phyloP scores from a whole-genome alignment of 129 eudicot species.

The Logfia minima region DNA sequence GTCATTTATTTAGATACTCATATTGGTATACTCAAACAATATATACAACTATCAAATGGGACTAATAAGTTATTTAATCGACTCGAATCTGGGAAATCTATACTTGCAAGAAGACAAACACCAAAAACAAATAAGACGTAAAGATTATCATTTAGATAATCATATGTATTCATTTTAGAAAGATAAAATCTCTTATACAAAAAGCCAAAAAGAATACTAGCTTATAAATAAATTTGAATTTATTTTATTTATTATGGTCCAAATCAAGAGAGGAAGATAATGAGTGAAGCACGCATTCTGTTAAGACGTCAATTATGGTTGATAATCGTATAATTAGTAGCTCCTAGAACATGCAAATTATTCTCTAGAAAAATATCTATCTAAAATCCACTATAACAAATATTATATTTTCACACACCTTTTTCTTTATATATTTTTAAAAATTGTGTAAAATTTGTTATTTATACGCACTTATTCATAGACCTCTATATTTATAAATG shows the following conservation, averaged over 20 bases:
- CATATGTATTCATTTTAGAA: background rate
- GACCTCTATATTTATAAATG: too few relatives aligned
- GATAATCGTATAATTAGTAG: slow-evolving; percentile 11
- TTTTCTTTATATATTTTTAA: too few relatives aligned
- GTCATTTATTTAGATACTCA: background rate
- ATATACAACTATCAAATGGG: too few relatives aligned
- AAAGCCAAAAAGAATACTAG: background rate
- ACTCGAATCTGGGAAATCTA: background rate
- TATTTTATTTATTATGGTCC: background rate
- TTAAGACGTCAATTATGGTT: slow-evolving; percentile 31
- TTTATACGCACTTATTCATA: too few relatives aligned
- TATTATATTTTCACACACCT: too few relatives aligned
- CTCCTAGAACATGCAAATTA: background rate
- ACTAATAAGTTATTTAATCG: background rate
- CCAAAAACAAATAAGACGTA: background rate
- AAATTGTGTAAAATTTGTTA: too few relatives aligned
- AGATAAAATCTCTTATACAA: background rate
- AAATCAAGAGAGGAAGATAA: slow-evolving; percentile 24
- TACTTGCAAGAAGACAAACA: background rate
- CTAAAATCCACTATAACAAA: background rate
- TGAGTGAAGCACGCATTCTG: background rate
- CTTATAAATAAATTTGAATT: background rate
- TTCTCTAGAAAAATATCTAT: slow-evolving; percentile 5
- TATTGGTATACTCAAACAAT: background rate
- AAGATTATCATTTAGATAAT: background rate